Evolutionary conservation across 2,329 filamentous ascomycete species (phyloP).

Genomic region (Hypoxylon sp.): DNA sequence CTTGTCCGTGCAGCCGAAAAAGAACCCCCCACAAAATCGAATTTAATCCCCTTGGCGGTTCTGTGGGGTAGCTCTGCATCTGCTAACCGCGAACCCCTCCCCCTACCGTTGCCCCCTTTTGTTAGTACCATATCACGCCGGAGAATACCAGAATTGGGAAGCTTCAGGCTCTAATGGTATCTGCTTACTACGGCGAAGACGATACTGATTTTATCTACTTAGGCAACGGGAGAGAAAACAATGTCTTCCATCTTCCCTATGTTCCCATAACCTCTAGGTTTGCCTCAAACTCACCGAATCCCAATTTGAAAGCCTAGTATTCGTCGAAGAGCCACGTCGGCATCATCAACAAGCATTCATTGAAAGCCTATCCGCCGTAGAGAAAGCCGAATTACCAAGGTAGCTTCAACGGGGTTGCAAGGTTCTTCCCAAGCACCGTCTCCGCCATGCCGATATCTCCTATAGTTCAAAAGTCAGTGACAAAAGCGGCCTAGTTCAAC

Average conservation of each 20-base stretch:
- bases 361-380: constrained; percentile 1
- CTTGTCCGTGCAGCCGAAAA: constrained; percentile 28
- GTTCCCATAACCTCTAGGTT: constrained; percentile 11
- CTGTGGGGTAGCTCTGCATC: constrained; percentile 38
- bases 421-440: constrained; percentile 71
- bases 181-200: not conserved
- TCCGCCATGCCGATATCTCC: constrained; percentile 80
- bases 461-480: constrained; percentile 45
- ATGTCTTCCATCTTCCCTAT: not conserved
- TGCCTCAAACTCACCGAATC: constrained; percentile 16
- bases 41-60: constrained; percentile 34
- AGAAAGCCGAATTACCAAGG: constrained; percentile 67
- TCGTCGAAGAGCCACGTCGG: constrained; percentile 10
- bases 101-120: constrained; percentile 25
- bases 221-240: constrained; percentile 9
- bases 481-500: constrained; percentile 25
- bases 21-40: constrained; percentile 28
- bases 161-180: constrained; percentile 2
- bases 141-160: constrained; percentile 13
- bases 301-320: constrained; percentile 6
- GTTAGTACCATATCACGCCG: constrained; percentile 21
- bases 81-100: constrained; percentile 18
- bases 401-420: constrained; percentile 75
- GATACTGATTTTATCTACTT: constrained; percentile 1
- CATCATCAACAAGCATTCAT: constrained; percentile 16